Base-by-base conservation (phyloP, 768 basidiomycete species). In the Podaxis mareebaensis region DNA sequence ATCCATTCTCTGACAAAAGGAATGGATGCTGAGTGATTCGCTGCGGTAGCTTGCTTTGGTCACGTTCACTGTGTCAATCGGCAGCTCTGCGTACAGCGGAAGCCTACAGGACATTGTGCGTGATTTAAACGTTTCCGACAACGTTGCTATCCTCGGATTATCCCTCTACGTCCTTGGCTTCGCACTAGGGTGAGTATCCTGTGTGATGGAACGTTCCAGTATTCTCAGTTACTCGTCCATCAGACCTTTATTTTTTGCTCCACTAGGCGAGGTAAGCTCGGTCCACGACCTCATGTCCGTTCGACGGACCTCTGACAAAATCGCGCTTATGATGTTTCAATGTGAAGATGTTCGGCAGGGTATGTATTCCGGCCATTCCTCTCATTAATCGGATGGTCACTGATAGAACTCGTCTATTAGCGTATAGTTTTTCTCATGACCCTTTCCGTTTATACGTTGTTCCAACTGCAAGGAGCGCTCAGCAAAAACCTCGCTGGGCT, bases 141-240 rank as follows among this genome's bases (percentile, higher is more conserved):
- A 81, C 61, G 74, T 85, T 61, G 82, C 85, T 3, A 83, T 85
- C 48, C 75, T 87, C 6, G 87, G 87, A 15, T 78, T 88, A 22
- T 85, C 86, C 4, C 72, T 87, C 15, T 89, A 86, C 69, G 85
- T 90, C 38, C 72, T 89, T 33, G 87, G 86, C 0, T 86, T 89
- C 68, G 85, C 82, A 3, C 66, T 87, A 24, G 85, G 85, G 82
- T 85, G 62, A 40, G 78, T 73, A 10, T 28, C 46, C 49, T 20
- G 53, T 46, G n/a, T 42, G 20, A n/a, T n/a, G 28, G 26, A 33
- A 28, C 28, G 13, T 54, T 33, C 48, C 33, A 40, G 3, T 17
- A 36, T 38, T 53, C 49, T 51, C 26, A 60, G 61, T 58, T 40
- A 51, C 22, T 22, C 22, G 22, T 64, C 5, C 54, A 57, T 30